Evolutionary conservation across 129 eudicot genomes (phyloP).

Genomic region (Rutidosis leptorrhynchoides): DNA sequence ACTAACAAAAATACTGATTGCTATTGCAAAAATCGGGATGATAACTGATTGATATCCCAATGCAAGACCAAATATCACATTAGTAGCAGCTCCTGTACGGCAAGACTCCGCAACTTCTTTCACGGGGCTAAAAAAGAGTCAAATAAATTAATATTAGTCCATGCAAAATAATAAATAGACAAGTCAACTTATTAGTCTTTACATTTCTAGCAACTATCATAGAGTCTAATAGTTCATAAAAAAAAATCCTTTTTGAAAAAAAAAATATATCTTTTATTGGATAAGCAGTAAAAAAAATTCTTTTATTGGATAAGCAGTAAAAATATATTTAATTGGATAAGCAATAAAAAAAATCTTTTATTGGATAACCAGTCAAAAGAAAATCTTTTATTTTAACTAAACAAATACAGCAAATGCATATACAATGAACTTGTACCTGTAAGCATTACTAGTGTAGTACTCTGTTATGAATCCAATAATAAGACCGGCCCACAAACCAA

Average conservation of each 20-base stretch:
- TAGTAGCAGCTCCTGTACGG: constrained; percentile 93
- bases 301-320: no score
- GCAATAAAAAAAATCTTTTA: no score
- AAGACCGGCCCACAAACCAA: constrained; percentile 94
- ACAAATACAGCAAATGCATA: background rate
- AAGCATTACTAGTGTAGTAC: constrained; percentile 84
- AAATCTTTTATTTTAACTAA: no score
- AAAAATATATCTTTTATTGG: no score
- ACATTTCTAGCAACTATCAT: background rate
- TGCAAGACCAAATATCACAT: constrained; percentile 82
- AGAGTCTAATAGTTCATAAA: no score
- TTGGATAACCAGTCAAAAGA: no score
- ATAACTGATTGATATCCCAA: constrained; percentile 85
- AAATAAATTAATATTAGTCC: constrained; percentile 8
- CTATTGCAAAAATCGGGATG: constrained; percentile 79
- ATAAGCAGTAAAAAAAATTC: no score
- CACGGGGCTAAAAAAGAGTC: constrained; percentile 60
- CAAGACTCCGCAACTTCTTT: constrained; percentile 92
- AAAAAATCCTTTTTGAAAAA: no score
- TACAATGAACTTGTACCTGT: constrained; percentile 45
- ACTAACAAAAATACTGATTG: constrained; percentile 69
- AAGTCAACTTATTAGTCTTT: background rate
- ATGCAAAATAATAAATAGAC: background rate
- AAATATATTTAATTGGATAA: no score
- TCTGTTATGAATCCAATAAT: constrained; percentile 80